phyloP scores from a whole-genome alignment of 2,329 filamentous ascomycete species.

The Fusarium euwallaceae region DNA sequence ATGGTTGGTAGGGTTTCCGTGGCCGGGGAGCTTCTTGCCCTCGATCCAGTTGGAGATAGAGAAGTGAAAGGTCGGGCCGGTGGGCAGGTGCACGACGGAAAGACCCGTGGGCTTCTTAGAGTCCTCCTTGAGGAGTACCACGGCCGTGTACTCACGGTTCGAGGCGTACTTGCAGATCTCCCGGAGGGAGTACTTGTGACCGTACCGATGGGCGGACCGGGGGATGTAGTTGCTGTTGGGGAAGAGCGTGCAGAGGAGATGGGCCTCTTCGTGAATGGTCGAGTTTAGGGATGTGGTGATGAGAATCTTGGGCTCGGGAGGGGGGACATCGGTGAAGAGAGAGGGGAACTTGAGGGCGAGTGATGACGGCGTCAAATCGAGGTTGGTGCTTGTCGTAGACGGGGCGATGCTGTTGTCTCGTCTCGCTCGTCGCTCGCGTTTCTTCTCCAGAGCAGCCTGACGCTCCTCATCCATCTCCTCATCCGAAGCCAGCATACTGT shows the following conservation, averaged over 20 bases:
- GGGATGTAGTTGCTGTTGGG: conserved; percentile 90
- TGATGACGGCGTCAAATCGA: conserved; percentile 72
- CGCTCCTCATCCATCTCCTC: conserved; percentile 66
- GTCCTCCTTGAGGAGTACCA: conserved; percentile 90
- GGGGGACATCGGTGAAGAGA: conserved; percentile 71
- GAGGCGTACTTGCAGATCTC: conserved; percentile 90
- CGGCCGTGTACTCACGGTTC: conserved; percentile 84
- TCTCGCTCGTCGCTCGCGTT: conserved; percentile 59
- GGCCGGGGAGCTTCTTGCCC: conserved; percentile 87
- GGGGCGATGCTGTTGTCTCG: conserved; percentile 66
- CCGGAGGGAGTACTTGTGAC: conserved; percentile 90
- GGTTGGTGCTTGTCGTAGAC: conserved; percentile 73
- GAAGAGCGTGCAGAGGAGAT: conserved; percentile 84
- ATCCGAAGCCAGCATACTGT: conserved; percentile 84
- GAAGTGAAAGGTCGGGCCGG: conserved; percentile 94
- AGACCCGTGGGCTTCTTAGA: conserved; percentile 86
- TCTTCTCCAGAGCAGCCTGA: conserved; percentile 57
- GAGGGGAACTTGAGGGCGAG: conserved; percentile 72
- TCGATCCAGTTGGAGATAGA: conserved; percentile 91
- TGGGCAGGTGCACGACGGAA: conserved; percentile 85
- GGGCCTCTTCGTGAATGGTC: conserved; percentile 85
- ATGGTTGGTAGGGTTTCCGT: conserved; percentile 89
- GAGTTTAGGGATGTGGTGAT: conserved; percentile 93
- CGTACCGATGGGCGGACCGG: conserved; percentile 84
- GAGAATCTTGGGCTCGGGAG: conserved; percentile 82